phyloP scores from a whole-genome alignment of 2,329 filamentous ascomycete species.

The Blastomyces parvus region DNA sequence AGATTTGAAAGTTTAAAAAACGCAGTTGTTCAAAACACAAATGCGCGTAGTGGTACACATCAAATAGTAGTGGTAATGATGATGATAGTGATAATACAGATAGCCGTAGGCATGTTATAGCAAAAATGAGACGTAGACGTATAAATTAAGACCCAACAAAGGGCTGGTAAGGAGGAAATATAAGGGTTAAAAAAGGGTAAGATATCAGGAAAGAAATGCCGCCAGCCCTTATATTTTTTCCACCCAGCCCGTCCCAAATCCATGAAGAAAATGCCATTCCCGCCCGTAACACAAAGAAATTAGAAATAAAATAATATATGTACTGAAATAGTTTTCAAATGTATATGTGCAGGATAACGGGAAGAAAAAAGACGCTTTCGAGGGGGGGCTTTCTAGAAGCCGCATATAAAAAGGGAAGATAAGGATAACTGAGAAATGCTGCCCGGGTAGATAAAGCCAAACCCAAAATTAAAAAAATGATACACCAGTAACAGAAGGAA shows the following conservation, averaged over 20 bases:
- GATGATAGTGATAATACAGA: background rate
- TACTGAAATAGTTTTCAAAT: background rate
- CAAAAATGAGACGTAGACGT: background rate
- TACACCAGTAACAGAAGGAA: background rate
- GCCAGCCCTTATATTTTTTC: background rate
- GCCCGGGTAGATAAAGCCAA: background rate
- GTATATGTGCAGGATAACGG: background rate
- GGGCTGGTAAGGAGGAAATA: background rate
- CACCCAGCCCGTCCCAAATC: background rate
- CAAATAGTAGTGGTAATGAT: background rate
- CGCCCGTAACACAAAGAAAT: background rate
- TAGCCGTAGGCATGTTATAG: background rate
- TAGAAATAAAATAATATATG: background rate
- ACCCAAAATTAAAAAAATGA: background rate
- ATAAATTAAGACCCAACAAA: background rate
- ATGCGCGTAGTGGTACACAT: background rate
- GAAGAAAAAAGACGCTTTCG: background rate
- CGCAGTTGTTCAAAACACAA: background rate
- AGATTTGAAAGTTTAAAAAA: background rate
- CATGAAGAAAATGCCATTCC: background rate
- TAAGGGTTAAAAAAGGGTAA: background rate
- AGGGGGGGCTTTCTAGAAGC: background rate
- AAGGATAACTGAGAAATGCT: background rate
- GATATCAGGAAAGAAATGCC: background rate
- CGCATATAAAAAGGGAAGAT: background rate